phyloP scores from a whole-genome alignment of 2,329 filamentous ascomycete genomes.

The Lasiodiplodia citricola region DNA sequence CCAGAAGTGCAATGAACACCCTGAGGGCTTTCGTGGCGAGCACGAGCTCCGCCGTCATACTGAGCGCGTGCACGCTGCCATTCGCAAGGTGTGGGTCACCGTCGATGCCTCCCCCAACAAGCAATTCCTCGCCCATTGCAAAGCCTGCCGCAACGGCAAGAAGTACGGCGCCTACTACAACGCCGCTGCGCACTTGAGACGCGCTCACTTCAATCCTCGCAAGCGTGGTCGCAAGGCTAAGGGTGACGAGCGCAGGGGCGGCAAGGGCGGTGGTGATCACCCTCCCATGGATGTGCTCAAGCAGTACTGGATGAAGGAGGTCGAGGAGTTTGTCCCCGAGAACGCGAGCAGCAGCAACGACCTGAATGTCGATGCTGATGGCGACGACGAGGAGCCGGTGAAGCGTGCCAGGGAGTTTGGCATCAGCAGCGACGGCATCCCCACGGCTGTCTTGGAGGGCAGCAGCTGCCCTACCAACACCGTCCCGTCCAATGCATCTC shows the following conservation, averaged over 20 bases:
- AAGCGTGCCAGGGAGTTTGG: slow-evolving; percentile 18
- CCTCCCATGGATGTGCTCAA: slow-evolving; percentile 66
- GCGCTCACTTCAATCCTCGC: slow-evolving; percentile 82
- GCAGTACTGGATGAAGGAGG: slow-evolving; percentile 63
- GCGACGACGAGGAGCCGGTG: slow-evolving; percentile 26
- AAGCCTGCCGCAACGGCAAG: slow-evolving; percentile 78
- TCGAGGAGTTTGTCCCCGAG: slow-evolving; percentile 52
- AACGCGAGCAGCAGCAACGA: slow-evolving; percentile 8
- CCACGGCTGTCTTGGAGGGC: slow-evolving; percentile 12
- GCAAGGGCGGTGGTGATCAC: slow-evolving; percentile 66
- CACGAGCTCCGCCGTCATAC: slow-evolving; percentile 68
- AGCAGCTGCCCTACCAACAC: slow-evolving; percentile 6
- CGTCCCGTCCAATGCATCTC: slow-evolving; percentile 11
- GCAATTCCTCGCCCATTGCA: slow-evolving; percentile 79
- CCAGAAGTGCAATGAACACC: slow-evolving; percentile 70
- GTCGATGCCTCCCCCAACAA: slow-evolving; percentile 63
- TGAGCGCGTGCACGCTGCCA: slow-evolving; percentile 68
- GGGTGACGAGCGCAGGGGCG: slow-evolving; percentile 64
- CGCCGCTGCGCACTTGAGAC: slow-evolving; percentile 85
- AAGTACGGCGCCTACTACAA: slow-evolving; percentile 93
- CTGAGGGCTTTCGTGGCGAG: slow-evolving; percentile 81
- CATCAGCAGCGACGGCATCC: slow-evolving; percentile 19
- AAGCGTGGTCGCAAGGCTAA: slow-evolving; percentile 63
- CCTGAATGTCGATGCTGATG: slow-evolving; percentile 6
- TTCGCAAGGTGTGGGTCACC: slow-evolving; percentile 67